Base-by-base conservation (phyloP, 768 basidiomycete genomes). In the Suillus paluster region DNA sequence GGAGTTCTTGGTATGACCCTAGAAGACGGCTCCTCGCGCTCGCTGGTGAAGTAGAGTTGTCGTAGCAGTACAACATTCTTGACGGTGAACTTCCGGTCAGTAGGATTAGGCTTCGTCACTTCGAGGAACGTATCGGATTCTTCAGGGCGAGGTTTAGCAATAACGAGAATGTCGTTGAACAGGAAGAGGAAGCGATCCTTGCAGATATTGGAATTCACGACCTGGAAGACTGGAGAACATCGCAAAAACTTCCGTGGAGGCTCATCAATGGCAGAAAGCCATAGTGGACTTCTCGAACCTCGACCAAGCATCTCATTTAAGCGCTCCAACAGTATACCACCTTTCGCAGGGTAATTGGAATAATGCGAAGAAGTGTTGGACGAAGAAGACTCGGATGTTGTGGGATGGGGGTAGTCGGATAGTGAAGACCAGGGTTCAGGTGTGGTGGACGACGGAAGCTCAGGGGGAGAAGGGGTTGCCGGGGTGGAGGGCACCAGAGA, bases 131-230 rank as follows among this genome's bases (percentile, higher is more conserved):
- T 78, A 64, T 92, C 90, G 55, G 85, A 83, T 48, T 91, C 88
- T 41, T 86, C 84, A 58, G 87, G 79, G 62, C 95, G 81, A 14
- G 95, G 95, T 74, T 99, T 99, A 44, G 96, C 90, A 66, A 99
- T 86, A 74, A 99, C 84, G 59, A 99, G 85, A 58, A 99, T 85
- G 73, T 99, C 97, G 74, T 81, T 94, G 84, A 99, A 99, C n/a
- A 99, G 84, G 80, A 99, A 96, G 11, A 99, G 84, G 78, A 94
- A 94, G 12, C 97, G 89, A 70, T 98, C 95, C 75, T 99, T 98
- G 74, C 95, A 91, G 1, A 92, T 95, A 75, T 97, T 91, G 45
- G 88, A 83, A 75, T 97, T 95, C 67, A 94, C 94, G 15, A 99
- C 94, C 77, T 99, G 97, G 6, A 97, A 80, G 8, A 97, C 92